A percentile compares a stretch with the other conserved stretches of the same genome.
phyloP scores from a whole-genome alignment of 2,329 filamentous ascomycete species.

The Sporothrix inflata region DNA sequence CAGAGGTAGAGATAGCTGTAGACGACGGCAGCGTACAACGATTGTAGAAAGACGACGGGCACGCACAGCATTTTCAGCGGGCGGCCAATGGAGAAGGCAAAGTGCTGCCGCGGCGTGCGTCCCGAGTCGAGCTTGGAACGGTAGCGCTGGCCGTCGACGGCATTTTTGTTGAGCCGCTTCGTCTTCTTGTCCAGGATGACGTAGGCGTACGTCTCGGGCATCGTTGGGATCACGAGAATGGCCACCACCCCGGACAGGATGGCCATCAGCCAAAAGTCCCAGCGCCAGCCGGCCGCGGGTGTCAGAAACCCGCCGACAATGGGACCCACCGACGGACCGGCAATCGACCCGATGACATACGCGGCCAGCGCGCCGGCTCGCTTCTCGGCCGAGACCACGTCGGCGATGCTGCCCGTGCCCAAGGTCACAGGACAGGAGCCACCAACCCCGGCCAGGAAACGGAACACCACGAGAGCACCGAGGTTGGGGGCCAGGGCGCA shows the following conservation, averaged over 20 bases:
- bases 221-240: slow-evolving; percentile 19
- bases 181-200: slow-evolving; percentile 44
- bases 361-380: slow-evolving; percentile 60
- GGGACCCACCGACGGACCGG: slow-evolving; percentile 52
- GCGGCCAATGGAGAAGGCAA: slow-evolving; percentile 51
- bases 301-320: slow-evolving; percentile 49
- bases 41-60: slow-evolving; percentile 55
- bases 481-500: slow-evolving; percentile 57
- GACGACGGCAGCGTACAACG: slow-evolving; percentile 56
- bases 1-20: slow-evolving; percentile 61
- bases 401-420: slow-evolving; percentile 68
- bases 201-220: slow-evolving; percentile 28
- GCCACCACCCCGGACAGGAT: slow-evolving; percentile 34
- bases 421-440: slow-evolving; percentile 69
- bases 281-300: slow-evolving; percentile 50
- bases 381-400: slow-evolving; percentile 61
- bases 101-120: slow-evolving; percentile 51
- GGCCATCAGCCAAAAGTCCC: slow-evolving; percentile 53
- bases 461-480: slow-evolving; percentile 57
- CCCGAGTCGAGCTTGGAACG: slow-evolving; percentile 36
- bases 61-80: slow-evolving; percentile 58
- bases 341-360: slow-evolving; percentile 43
- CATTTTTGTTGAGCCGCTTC: slow-evolving; percentile 43
- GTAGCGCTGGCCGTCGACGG: slow-evolving; percentile 39
- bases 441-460: slow-evolving; percentile 67